Conservation (phyloP, 768 basidiomycete genomes). For the Hebeloma cylindrosporum region DNA sequence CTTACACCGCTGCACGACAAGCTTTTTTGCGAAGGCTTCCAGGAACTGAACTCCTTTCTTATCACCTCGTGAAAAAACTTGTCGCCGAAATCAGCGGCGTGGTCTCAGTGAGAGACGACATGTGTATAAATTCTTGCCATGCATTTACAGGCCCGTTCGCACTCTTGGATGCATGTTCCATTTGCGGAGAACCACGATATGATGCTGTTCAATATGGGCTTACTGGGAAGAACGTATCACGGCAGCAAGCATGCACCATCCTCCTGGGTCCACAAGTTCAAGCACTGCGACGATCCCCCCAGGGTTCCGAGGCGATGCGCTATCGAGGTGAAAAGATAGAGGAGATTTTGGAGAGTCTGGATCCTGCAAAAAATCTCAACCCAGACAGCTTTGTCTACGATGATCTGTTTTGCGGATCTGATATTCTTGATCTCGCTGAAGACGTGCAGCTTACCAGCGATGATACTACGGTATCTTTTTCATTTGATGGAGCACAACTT, state of each 20-base stretch:
- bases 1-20: slow-evolving; percentile 25
- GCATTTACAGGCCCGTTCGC: slow-evolving; percentile 40
- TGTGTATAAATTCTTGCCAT: slow-evolving; percentile 43
- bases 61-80: slow-evolving; percentile 27
- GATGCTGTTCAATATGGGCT: not conserved
- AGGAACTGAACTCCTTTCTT: slow-evolving; percentile 28
- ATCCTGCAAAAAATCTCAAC: no score
- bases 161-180: slow-evolving; percentile 26
- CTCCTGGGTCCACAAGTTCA: slow-evolving; percentile 45
- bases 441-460: slow-evolving; percentile 17
- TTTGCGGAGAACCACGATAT: slow-evolving; percentile 30
- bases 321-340: slow-evolving; percentile 26
- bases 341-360: slow-evolving; percentile 14
- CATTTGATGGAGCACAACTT: slow-evolving; percentile 42
- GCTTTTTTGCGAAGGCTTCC: slow-evolving; percentile 27
- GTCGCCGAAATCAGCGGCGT: slow-evolving; percentile 35
- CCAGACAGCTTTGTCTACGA: no score
- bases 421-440: slow-evolving; percentile 24
- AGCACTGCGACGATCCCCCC: slow-evolving; percentile 26
- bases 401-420: slow-evolving; percentile 21
- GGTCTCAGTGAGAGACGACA: slow-evolving; percentile 33
- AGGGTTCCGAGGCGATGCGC: slow-evolving; percentile 24
- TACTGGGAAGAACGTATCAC: slow-evolving; percentile 31
- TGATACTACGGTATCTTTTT: slow-evolving; percentile 32
- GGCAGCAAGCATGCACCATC: slow-evolving; percentile 36